Evolutionary conservation across 1,139 yeast species (phyloP).

Genomic region (Geotrichum histeridarum): DNA sequence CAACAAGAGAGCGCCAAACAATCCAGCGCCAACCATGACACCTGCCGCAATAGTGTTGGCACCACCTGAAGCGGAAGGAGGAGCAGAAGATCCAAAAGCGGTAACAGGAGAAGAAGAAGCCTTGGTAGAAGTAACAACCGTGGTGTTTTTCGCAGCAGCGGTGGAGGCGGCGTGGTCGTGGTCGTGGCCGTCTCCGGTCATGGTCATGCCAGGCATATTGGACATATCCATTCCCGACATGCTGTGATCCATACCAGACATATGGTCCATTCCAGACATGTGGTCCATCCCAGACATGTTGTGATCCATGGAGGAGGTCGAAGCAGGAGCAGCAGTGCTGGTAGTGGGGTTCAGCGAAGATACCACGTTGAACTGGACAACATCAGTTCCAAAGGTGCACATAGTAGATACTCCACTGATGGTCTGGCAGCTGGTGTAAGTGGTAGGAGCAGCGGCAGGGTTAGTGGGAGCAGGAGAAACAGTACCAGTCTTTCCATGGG

Average conservation of each 20-base stretch:
- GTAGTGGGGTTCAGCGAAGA: neutral
- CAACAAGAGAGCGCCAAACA: neutral
- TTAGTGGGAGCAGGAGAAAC: constrained; percentile 35
- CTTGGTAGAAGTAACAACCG: neutral
- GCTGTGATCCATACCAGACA: neutral
- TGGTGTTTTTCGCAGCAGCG: neutral
- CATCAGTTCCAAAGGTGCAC: constrained; percentile 28
- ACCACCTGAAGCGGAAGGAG: neutral
- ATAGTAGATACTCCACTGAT: constrained; percentile 36
- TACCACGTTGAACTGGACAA: constrained; percentile 28
- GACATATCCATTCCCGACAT: too few species aligned
- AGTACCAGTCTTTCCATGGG: constrained; percentile 35
- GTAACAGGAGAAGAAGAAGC: neutral
- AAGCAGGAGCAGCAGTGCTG: neutral
- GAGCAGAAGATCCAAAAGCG: neutral
- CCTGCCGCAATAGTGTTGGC: constrained; percentile 2
- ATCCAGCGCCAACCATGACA: neutral
- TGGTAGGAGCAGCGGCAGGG: constrained; percentile 27
- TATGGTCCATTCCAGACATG: neutral
- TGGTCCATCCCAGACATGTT: neutral
- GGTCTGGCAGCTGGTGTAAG: constrained; percentile 35
- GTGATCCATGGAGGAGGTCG: neutral
- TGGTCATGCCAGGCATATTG: neutral
- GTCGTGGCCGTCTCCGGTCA: neutral
- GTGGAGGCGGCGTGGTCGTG: neutral